Base-by-base conservation (phyloP, 2,329 filamentous ascomycete genomes). In the Chaetomiaceae sp. region DNA sequence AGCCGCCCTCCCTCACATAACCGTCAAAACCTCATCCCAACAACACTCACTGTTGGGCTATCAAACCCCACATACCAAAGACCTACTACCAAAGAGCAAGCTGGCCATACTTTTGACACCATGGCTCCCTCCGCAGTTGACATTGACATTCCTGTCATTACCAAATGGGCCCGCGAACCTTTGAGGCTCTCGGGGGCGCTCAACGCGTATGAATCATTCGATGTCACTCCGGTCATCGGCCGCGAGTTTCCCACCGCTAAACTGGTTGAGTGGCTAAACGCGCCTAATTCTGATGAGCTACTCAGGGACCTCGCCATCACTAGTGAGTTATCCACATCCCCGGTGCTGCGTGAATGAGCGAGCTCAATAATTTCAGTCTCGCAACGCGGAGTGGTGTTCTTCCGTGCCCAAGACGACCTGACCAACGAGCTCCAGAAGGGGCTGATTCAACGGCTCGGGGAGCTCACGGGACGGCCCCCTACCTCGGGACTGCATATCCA, bases 221-320 rank as follows among this genome's bases (percentile, higher is more conserved):
- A 86, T 29, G 69, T 78, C 4, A 86, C 82, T 1, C 82, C 82
- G 0, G 69, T 77, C 37, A 85, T 86, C 52, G 84, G 83, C 4
- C 75, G 75, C 6, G 84, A 86, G 62, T 86, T 76, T 56, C 71
- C 76, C n/a, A 74, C 73, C 13, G 74, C 78, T 30, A 78, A 84
- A 56, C 71, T 86, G 0, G 76, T 76, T 5, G 82, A 88, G 30
- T 77, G 79, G 60, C 71, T 89, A 5, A 71, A 81, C 25, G 79
- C 81, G 0, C 72, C 78, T 0, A 83, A 87, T 62, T 74, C 81
- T 0, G 83, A 88, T 48, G 78, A 82, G 40, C 70, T 86, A 18
- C 65, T 88, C 21, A 76, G 80, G 0, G 85, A 88, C 60, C 71
- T 89, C 0, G 85, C 83, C 32, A 82, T 87, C 55, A 86, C 81